Evolutionary conservation across 2,329 filamentous ascomycete species (phyloP).

Genomic region (Reticulascus tulasneorum): DNA sequence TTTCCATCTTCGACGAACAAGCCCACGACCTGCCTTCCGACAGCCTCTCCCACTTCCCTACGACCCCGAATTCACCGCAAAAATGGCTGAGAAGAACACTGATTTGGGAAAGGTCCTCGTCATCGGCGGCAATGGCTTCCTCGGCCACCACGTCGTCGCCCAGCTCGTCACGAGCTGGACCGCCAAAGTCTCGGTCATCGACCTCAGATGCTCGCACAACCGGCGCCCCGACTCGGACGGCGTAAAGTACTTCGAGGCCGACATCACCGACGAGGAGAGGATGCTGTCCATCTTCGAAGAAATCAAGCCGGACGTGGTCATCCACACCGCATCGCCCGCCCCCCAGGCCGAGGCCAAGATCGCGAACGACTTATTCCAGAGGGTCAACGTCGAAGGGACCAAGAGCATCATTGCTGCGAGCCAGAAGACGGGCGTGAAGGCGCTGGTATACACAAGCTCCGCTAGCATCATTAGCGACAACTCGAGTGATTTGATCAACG

Average conservation of each 20-base stretch:
- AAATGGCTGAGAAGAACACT: constrained; percentile 28
- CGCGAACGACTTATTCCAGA: constrained; percentile 62
- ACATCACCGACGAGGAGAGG: constrained; percentile 65
- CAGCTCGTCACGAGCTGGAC: constrained; percentile 56
- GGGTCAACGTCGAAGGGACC: constrained; percentile 88
- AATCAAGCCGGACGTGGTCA: constrained; percentile 73
- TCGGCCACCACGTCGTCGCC: constrained; percentile 78
- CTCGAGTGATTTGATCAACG: constrained; percentile 72
- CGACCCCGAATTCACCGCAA: constrained; percentile 1
- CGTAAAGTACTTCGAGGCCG: constrained; percentile 68
- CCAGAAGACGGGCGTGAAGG: constrained; percentile 66
- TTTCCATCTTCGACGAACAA: too few relatives aligned
- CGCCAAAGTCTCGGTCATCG: constrained; percentile 62
- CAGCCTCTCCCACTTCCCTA: neutral
- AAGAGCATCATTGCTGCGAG: constrained; percentile 72
- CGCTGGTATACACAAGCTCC: constrained; percentile 86
- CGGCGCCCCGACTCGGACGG: constrained; percentile 52
- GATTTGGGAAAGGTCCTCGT: constrained; percentile 68
- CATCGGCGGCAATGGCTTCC: constrained; percentile 79
- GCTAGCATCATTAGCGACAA: constrained; percentile 86
- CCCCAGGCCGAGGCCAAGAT: constrained; percentile 46
- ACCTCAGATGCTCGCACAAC: constrained; percentile 68
- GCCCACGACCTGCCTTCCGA: too few relatives aligned
- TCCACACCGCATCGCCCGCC: constrained; percentile 81
- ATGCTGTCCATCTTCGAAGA: constrained; percentile 61